A percentile compares a stretch with the other conserved stretches of the same genome.
These are phyloP conservation scores for Taxawa tesnikishii DNA, from an alignment of 2,329 filamentous ascomycete genomes.

Conservation along the genomic window DNA sequence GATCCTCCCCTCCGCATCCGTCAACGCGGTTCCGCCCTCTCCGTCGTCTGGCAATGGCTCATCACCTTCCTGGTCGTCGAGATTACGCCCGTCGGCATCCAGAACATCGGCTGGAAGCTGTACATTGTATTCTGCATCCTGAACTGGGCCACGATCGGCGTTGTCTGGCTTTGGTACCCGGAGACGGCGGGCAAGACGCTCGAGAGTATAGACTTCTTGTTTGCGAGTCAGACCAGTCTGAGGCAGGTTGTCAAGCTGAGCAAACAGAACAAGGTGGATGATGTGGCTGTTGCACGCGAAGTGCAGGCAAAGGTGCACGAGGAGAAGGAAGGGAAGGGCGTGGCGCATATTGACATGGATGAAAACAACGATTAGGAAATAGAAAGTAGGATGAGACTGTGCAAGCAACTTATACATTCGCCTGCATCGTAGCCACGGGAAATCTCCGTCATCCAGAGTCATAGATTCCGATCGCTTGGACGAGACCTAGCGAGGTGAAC, in stretches of 20 bases:
- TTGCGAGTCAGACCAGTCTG: not conserved
- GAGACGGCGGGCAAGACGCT: conserved; percentile 19
- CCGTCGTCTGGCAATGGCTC: conserved; percentile 19
- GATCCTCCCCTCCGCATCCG: conserved; percentile 11
- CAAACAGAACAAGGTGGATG: not conserved
- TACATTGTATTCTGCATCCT: conserved; percentile 38
- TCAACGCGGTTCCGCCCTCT: conserved; percentile 11
- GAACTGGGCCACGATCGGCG: conserved; percentile 32
- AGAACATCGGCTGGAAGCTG: conserved; percentile 44
- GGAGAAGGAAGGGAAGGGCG: conserved; percentile 27
- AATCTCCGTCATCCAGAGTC: too few species aligned
- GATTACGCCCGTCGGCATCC: conserved; percentile 46
- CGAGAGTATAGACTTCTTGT: not conserved
- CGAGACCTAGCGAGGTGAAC: too few species aligned
- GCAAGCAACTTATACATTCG: too few species aligned
- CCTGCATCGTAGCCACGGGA: too few species aligned
- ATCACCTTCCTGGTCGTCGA: conserved; percentile 50
- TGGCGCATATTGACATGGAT: conserved; percentile 5
- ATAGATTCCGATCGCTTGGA: too few species aligned
- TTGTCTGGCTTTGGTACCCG: conserved; percentile 33
- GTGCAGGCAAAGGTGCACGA: not conserved
- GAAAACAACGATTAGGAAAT: too few species aligned
- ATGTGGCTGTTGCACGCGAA: not conserved
- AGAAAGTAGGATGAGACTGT: too few species aligned
- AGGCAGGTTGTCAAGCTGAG: not conserved